Percentiles rank a stretch among this genome's conserved stretches.
These are phyloP conservation scores for Cryptococcus sp. DNA, from an alignment of 1,284 basidiomycete species.

Conservation along the genomic window DNA sequence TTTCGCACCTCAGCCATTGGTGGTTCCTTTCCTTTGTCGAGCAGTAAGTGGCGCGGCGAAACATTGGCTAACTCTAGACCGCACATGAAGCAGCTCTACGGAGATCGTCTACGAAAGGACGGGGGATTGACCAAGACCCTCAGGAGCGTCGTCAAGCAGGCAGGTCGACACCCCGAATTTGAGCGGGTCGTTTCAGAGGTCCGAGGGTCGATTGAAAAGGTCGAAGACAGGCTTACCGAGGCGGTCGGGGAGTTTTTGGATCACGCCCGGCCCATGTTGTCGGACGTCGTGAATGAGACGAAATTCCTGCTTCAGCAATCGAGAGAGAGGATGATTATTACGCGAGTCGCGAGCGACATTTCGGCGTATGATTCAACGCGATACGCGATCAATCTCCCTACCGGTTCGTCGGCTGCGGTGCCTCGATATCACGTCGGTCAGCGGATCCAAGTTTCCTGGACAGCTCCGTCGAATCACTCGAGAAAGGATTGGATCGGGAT, in stretches of 20 bases:
- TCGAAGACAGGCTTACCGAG: conserved; percentile 84
- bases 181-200: conserved; percentile 79
- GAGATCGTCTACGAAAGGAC: conserved; percentile 84
- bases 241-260: conserved; percentile 88
- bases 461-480: conserved; percentile 79
- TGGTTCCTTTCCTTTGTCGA: conserved; percentile 88
- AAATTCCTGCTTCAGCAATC: conserved; percentile 87
- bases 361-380: conserved; percentile 70
- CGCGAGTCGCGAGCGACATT: conserved; percentile 77
- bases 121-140: conserved; percentile 96
- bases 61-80: conserved; percentile 56
- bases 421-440: conserved; percentile 81
- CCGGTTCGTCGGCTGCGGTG: conserved; percentile 43
- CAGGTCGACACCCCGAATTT: conserved; percentile 65
- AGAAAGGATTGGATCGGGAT: conserved; percentile 97
- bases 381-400: conserved; percentile 62
- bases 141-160: conserved; percentile 55
- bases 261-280: conserved; percentile 61
- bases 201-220: conserved; percentile 87
- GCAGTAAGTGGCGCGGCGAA: conserved; percentile 55
- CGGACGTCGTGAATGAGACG: conserved; percentile 84
- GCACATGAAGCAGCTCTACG: conserved; percentile 94
- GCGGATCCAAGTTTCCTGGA: conserved; percentile 79
- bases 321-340: conserved; percentile 79
- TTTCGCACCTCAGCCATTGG: conserved; percentile 79